Evolutionary conservation across 1,284 basidiomycete genomes (phyloP), one percentile per base, ranked within the genome.

Genomic region (Cutaneotrichosporon arboriforme): DNA sequence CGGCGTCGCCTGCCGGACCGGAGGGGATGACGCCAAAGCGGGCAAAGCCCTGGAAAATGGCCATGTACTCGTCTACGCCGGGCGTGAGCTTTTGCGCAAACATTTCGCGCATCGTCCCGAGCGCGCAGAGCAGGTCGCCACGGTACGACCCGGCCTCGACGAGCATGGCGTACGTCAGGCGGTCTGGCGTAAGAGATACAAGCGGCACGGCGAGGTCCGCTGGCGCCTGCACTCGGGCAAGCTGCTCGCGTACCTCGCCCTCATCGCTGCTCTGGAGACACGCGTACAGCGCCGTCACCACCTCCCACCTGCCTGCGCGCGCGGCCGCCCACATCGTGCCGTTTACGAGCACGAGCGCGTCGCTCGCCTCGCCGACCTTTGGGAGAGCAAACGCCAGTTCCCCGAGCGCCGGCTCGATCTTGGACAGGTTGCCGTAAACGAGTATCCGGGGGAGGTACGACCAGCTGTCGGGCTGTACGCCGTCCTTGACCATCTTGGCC

Each of bases 31-130:
- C 53, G 5, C 69, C 73, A 44, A 63, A 65, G n/a, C 81, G 80
- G 8, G 80, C 76, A 68, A 90, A 92, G 0, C 87, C 89, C 8
- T 85, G 77, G 68, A 92, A 90, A 21, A 92, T 71, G 8, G 82
- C 81, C 13, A 85, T 81, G 67, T 85, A 92, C 40, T 74, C 71
- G 1, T 52, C 50, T 1, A 72, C 51, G 8, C 50, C 52, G 0
- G 72, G 71, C 2, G 54, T 49, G 17, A 58, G 52, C 0, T 55
- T 59, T 13, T 57, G 60, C 8, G 80, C 77, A 34, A 89, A 69
- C 84, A 91, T 86, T 56, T 90, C 85, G 41, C 80, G 74, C 66
- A 91, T 84, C 49, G 84, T 77, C 4, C 76, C 69, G 42, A 90
- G 74, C 1, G 82, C 79, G 4, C 77, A 74, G 21, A 72, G 66